Conservation (phyloP, 805 yeast species). For the Starmera caribaea region DNA sequence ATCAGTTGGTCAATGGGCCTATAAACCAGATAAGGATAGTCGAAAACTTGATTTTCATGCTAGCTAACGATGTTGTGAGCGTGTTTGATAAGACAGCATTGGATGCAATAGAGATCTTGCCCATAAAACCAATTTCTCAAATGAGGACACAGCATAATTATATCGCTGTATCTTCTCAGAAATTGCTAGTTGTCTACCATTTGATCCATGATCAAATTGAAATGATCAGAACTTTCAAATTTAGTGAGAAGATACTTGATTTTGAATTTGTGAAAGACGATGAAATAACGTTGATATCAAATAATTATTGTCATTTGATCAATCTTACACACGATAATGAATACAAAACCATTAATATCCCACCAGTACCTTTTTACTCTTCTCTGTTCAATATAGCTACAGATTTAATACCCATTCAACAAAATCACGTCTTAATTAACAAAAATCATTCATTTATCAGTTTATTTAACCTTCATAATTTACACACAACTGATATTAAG, state of each 20-base stretch:
- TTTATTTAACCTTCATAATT: no score
- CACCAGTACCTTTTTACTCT: not conserved
- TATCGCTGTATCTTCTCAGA: conserved; percentile 10
- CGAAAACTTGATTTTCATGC: not conserved
- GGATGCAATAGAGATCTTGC: conserved; percentile 7
- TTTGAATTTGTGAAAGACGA: conserved; percentile 15
- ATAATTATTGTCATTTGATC: no score
- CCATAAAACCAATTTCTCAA: conserved; percentile 9
- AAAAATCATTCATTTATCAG: not conserved
- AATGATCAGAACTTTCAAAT: conserved; percentile 15
- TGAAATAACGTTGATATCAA: not conserved
- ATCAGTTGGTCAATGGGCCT: not conserved
- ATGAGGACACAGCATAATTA: not conserved
- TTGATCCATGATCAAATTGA: conserved; percentile 21
- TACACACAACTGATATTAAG: no score
- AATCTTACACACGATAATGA: no score
- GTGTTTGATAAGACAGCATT: conserved; percentile 1
- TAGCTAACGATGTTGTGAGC: conserved; percentile 1
- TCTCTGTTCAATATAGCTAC: not conserved
- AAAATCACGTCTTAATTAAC: not conserved
- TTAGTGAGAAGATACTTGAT: conserved; percentile 17
- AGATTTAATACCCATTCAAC: not conserved
- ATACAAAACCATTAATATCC: not conserved
- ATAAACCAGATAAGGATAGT: not conserved
- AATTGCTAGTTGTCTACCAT: conserved; percentile 12